A percentile compares a stretch with the other conserved stretches of the same genome.
These are phyloP conservation scores for Diplosphaera chodatii DNA, from an alignment of 139 green algal genomes.

Conservation along the genomic window DNA sequence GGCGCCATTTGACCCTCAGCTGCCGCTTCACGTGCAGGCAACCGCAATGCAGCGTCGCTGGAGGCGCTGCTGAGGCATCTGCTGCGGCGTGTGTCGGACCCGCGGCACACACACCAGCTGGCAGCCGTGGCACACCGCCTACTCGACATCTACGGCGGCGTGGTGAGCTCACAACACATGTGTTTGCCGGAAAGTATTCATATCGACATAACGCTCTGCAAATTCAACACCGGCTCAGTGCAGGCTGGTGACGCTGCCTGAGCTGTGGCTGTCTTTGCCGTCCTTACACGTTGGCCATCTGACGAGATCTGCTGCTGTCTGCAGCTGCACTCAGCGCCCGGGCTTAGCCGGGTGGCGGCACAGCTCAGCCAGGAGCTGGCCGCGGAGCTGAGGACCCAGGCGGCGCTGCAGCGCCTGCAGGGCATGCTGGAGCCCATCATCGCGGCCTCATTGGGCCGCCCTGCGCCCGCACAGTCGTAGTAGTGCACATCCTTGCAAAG, in stretches of 20 bases:
- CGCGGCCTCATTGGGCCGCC: slow-evolving; percentile 11
- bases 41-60: slow-evolving; percentile 37
- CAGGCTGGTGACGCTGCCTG: no score
- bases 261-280: no score
- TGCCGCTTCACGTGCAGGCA: neutral
- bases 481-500: no score
- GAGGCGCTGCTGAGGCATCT: slow-evolving; percentile 62
- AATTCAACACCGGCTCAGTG: no score
- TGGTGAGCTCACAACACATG: no score
- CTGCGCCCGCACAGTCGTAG: no score
- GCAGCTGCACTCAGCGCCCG: neutral
- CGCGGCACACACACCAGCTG: slow-evolving; percentile 49
- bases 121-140: slow-evolving; percentile 46
- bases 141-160: slow-evolving; percentile 57
- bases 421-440: slow-evolving; percentile 65
- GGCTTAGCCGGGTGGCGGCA: neutral
- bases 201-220: no score
- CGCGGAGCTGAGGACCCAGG: slow-evolving; percentile 52
- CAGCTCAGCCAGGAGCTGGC: slow-evolving; percentile 37
- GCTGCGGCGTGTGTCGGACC: slow-evolving; percentile 33
- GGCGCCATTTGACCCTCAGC: no score
- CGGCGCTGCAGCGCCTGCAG: slow-evolving; percentile 44
- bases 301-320: no score
- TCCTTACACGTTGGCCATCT: no score
- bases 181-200: no score